Percentiles rank a stretch among this genome's conserved stretches.
Evolutionary conservation across 345 rosid genomes (phyloP).

Genomic region (Lepidium aucheri): DNA sequence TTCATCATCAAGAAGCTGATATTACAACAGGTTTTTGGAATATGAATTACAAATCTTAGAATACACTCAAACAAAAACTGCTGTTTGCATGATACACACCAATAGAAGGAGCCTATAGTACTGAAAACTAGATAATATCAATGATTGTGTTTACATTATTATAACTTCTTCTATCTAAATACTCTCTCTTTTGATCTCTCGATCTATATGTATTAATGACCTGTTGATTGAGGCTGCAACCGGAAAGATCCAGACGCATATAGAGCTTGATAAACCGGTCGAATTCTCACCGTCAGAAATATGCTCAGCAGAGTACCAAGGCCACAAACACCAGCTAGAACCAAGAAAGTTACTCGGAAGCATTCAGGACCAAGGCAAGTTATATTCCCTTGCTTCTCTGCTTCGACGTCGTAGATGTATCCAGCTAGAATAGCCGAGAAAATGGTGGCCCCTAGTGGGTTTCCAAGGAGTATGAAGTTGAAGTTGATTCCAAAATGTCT

Average conservation of each 20-base stretch:
- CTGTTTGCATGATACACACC: background rate
- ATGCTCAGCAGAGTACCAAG: conserved; percentile 57
- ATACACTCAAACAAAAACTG: background rate
- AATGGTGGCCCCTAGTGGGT: conserved; percentile 82
- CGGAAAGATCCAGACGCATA: conserved; percentile 77
- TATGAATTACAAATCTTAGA: background rate
- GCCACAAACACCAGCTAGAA: conserved; percentile 68
- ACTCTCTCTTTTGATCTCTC: background rate
- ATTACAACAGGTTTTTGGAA: background rate
- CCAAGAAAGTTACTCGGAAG: conserved; percentile 67
- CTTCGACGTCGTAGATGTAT: conserved; percentile 71
- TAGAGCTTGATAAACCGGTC: conserved; percentile 88
- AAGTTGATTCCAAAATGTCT: conserved; percentile 80
- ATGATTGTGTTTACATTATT: background rate
- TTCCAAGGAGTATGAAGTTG: conserved; percentile 70
- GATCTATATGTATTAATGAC: background rate
- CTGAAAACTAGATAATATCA: background rate
- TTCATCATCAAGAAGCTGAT: background rate
- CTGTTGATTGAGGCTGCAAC: conserved; percentile 33
- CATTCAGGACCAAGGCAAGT: conserved; percentile 79
- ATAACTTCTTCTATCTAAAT: background rate
- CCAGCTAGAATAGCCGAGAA: conserved; percentile 87
- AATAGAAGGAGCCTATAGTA: conserved; percentile 5
- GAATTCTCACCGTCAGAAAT: conserved; percentile 59
- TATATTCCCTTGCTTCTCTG: conserved; percentile 68